Percentiles rank a stretch among this genome's conserved stretches.
These are phyloP conservation scores for Trichoderma koningii DNA, from an alignment of 2,329 filamentous ascomycete species.

Conservation along the genomic window DNA sequence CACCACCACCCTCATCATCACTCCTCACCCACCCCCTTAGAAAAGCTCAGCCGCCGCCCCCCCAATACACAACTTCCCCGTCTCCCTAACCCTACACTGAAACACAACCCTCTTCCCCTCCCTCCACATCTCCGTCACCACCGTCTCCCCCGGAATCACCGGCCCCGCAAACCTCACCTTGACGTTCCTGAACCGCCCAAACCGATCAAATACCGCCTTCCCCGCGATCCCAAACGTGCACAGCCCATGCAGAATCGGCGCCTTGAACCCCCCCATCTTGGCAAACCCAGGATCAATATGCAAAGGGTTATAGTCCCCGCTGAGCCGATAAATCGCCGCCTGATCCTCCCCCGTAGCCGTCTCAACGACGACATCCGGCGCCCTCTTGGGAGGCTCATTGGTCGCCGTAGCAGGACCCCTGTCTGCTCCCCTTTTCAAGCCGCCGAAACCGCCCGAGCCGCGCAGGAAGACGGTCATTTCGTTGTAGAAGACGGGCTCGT, in stretches of 20 bases:
- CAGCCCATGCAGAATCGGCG: slow-evolving; percentile 92
- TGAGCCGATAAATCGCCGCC: slow-evolving; percentile 88
- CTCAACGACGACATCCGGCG: slow-evolving; percentile 80
- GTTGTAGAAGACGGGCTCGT: slow-evolving; percentile 95
- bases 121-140: slow-evolving; percentile 94
- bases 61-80: slow-evolving; percentile 82
- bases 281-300: slow-evolving; percentile 94
- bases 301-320: slow-evolving; percentile 92
- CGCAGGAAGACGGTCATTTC: slow-evolving; percentile 92
- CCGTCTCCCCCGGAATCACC: slow-evolving; percentile 84
- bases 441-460: slow-evolving; percentile 87
- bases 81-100: slow-evolving; percentile 88
- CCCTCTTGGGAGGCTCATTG: slow-evolving; percentile 75
- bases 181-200: slow-evolving; percentile 82
- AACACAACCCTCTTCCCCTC: slow-evolving; percentile 79
- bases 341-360: slow-evolving; percentile 87
- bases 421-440: slow-evolving; percentile 73
- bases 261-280: slow-evolving; percentile 93
- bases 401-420: slow-evolving; percentile 77
- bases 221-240: slow-evolving; percentile 91
- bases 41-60: slow-evolving; percentile 78
- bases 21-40: background rate
- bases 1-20: too few relatives aligned
- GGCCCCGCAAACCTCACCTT: slow-evolving; percentile 89
- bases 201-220: slow-evolving; percentile 84